These are phyloP conservation scores for Fusarium sp. DNA, from an alignment of 2,329 filamentous ascomycete genomes.

Conservation along the genomic window DNA sequence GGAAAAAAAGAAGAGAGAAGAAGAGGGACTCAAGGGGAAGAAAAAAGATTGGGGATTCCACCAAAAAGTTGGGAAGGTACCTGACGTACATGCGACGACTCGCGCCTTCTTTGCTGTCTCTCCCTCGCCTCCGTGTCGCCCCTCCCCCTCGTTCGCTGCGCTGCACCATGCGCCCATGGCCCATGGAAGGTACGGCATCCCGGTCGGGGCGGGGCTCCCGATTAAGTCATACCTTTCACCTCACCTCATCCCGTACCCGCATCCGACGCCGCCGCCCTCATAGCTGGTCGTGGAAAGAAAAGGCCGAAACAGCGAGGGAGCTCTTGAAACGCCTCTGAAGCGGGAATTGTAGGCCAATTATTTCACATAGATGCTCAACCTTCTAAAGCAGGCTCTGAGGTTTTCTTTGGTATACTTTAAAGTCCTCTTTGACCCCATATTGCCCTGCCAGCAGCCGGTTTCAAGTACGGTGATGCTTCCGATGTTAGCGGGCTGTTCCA, in stretches of 20 bases:
- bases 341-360: not conserved
- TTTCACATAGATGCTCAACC: not conserved
- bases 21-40: conserved; percentile 25
- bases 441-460: not conserved
- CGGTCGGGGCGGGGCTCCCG: conserved; percentile 33
- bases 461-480: not conserved
- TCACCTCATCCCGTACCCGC: conserved; percentile 32
- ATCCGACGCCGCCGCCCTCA: conserved; percentile 1
- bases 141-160: conserved; percentile 36
- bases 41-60: conserved; percentile 38
- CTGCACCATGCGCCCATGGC: conserved; percentile 24
- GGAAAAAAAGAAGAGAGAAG: conserved; percentile 12
- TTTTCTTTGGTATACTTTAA: not conserved
- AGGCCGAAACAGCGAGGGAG: not conserved
- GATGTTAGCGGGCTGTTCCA: not conserved
- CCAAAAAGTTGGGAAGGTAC: conserved; percentile 37
- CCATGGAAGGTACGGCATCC: conserved; percentile 24
- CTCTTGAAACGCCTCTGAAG: not conserved
- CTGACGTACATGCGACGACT: conserved; percentile 40
- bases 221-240: conserved; percentile 38
- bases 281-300: conserved; percentile 3
- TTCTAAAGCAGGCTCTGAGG: not conserved
- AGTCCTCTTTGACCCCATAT: not conserved
- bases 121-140: conserved; percentile 34
- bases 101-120: conserved; percentile 33